Evolutionary conservation across 108 stramenopile genomes (phyloP), one percentile per base, ranked within the genome.

Genomic region (Conticribra guillardii): DNA sequence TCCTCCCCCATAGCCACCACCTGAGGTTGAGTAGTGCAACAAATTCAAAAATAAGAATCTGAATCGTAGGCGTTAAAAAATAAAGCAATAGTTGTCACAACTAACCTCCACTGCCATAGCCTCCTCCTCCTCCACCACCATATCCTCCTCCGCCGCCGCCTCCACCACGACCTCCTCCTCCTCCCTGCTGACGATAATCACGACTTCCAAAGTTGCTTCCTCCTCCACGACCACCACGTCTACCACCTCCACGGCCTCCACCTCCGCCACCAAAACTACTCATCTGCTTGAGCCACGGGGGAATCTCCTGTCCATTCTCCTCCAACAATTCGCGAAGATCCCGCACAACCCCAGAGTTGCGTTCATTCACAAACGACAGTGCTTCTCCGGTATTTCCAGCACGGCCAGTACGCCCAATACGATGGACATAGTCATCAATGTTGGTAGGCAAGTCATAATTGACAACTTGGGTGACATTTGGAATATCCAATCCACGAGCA

Each of bases 341-440:
- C 50, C 88, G 74, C 14, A 85, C 84, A 47, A 97, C 66, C 56
- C 88, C 84, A 26, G 81, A 62, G 69, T 98, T 95, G 71, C 90
- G 94, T 48, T 91, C 89, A 54, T 95, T 97, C 64, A 98, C 84
- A 79, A 97, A 98, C 24, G 95, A 88, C 24, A 99, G 73, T 2
- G 99, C 91, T 2, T 74, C 64, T 24, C 99, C 99, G 52, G 92
- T 96, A 45, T 97, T 96, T 28, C 98, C 98, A 8, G 98, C 99
- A 59, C 99, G 91, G n/a, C 98, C 99, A 11, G 97, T 98, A 77
- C 99, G 97, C 24, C 99, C 99, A 77, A 99, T 98, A 46, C 99
- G 85, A 84, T 99, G 99, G 23, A 99, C 96, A 71, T 99, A 99
- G 64, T 91, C 89, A 50, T 99, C 98, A 78, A 98, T 97, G 30